Conservation (phyloP, 352 stramenopile genomes). For the Halophytophthora batemanensis region DNA sequence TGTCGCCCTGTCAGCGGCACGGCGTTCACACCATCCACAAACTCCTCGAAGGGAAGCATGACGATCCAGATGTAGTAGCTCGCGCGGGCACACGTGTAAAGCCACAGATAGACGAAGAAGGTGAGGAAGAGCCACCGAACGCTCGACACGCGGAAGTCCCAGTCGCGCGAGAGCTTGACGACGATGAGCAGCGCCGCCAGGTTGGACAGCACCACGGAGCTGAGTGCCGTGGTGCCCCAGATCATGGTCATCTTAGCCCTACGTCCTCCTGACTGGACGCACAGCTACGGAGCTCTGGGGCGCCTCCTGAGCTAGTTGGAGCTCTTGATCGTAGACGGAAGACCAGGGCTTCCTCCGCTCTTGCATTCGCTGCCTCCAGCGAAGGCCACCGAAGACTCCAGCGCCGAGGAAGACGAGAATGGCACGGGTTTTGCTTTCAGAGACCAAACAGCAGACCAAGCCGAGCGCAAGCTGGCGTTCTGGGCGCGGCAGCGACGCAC, state of each 20-base stretch:
- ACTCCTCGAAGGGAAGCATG: constrained; percentile 26
- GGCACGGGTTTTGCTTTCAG: too few relatives aligned
- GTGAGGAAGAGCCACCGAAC: constrained; percentile 58
- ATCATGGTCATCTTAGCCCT: constrained; percentile 22
- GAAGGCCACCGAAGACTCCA: too few relatives aligned
- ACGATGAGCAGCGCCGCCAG: constrained; percentile 31
- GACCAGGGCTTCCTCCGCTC: too few relatives aligned
- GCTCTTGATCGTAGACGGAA: too few relatives aligned
- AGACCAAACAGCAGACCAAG: too few relatives aligned
- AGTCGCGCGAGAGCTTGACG: constrained; percentile 44
- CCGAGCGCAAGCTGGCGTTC: too few relatives aligned
- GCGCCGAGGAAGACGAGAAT: too few relatives aligned
- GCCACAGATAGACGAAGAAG: constrained; percentile 52
- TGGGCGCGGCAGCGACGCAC: too few relatives aligned
- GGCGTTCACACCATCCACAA: constrained; percentile 33
- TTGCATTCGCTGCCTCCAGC: too few relatives aligned
- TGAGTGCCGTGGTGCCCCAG: constrained; percentile 29
- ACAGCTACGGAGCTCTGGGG: too few relatives aligned
- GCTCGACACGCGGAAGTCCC: constrained; percentile 46
- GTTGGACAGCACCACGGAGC: constrained; percentile 32
- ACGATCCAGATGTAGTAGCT: constrained; percentile 45
- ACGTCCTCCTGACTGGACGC: too few relatives aligned
- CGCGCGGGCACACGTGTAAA: constrained; percentile 29
- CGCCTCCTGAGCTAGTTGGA: too few relatives aligned
- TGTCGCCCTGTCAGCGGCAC: constrained; percentile 29